These are phyloP conservation scores for Thecaphora frezii DNA, from an alignment of 1,284 basidiomycete genomes.

Conservation along the genomic window DNA sequence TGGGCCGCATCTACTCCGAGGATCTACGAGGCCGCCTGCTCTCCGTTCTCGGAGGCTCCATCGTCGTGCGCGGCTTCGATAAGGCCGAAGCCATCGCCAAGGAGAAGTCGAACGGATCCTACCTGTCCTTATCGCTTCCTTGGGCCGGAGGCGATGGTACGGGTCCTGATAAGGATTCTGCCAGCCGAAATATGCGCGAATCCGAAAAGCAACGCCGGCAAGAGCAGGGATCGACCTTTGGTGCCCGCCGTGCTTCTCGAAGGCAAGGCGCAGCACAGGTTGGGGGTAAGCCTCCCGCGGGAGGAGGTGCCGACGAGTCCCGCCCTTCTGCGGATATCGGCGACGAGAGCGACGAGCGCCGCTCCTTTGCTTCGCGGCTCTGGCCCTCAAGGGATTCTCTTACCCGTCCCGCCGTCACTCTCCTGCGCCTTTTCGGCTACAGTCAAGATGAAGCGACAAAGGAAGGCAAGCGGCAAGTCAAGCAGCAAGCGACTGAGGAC, in stretches of 20 bases:
- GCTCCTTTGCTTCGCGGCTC: constrained; percentile 25
- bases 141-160: constrained; percentile 18
- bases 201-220: constrained; percentile 7
- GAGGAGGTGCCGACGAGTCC: constrained; percentile 29
- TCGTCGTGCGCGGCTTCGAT: constrained; percentile 50
- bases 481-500: constrained; percentile 42
- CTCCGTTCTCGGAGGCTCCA: constrained; percentile 46
- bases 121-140: constrained; percentile 25
- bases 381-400: constrained; percentile 38
- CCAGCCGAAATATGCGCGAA: constrained; percentile 1
- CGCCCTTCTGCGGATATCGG: constrained; percentile 8
- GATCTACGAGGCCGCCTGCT: constrained; percentile 43
- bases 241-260: constrained; percentile 21
- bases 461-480: constrained; percentile 38
- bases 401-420: constrained; percentile 20
- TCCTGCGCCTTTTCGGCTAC: constrained; percentile 37
- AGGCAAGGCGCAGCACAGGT: constrained; percentile 34
- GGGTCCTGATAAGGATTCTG: constrained; percentile 1
- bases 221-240: constrained; percentile 17
- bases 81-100: constrained; percentile 37
- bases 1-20: constrained; percentile 57
- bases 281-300: constrained; percentile 17
- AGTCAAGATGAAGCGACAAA: constrained; percentile 31
- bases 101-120: constrained; percentile 17
- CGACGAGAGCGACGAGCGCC: constrained; percentile 16